A percentile compares a stretch with the other conserved stretches of the same genome.
Evolutionary conservation across 2,329 filamentous ascomycete genomes (phyloP).

Genomic region (Didymella pinodella): DNA sequence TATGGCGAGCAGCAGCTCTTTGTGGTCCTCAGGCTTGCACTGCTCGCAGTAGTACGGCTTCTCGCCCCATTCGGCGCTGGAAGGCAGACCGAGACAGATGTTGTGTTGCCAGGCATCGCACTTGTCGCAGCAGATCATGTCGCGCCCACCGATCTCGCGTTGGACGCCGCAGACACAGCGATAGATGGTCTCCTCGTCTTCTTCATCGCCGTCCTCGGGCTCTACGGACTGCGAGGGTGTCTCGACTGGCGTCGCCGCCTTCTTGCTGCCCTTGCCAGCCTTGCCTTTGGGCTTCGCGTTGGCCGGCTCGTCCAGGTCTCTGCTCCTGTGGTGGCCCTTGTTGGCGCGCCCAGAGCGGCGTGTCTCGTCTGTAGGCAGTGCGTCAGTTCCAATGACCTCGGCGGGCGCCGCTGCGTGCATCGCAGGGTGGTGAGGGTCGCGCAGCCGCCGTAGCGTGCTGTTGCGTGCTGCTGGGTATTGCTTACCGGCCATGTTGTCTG

Average conservation of each 20-base stretch:
- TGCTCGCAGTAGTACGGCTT: constrained; percentile 84
- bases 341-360: constrained; percentile 94
- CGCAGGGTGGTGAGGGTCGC: constrained; percentile 13
- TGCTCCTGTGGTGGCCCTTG: constrained; percentile 94
- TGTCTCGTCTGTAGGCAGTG: constrained; percentile 70
- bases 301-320: constrained; percentile 63
- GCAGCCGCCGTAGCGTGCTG: constrained; percentile 12
- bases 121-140: constrained; percentile 95
- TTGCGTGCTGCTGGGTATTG: constrained; percentile 46
- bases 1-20: constrained; percentile 79
- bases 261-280: constrained; percentile 17
- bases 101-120: constrained; percentile 98
- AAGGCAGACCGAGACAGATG: constrained; percentile 88
- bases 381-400: constrained; percentile 37
- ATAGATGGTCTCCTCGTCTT: constrained; percentile 70
- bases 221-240: constrained; percentile 53
- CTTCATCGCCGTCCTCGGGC: constrained; percentile 54
- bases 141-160: constrained; percentile 78
- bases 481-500: constrained; percentile 68
- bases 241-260: constrained; percentile 30
- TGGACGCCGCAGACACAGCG: constrained; percentile 92
- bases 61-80: constrained; percentile 64
- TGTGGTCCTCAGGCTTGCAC: constrained; percentile 85
- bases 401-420: constrained; percentile 23
- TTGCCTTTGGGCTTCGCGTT: constrained; percentile 52